phyloP scores from a whole-genome alignment of 257 asterid species.

The Buddleja alternifolia region DNA sequence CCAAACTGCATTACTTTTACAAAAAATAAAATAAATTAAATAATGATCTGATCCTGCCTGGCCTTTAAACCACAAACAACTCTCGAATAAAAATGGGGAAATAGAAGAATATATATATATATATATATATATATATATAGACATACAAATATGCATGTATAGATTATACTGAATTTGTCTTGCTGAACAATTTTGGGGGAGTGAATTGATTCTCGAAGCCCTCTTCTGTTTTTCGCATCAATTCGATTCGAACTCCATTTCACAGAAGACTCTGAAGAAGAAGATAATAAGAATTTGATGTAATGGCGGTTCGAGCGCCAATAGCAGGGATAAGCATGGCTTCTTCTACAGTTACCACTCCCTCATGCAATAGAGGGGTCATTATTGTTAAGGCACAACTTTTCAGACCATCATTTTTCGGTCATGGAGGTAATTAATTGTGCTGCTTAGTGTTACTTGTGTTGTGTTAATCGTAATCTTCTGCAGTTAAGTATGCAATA shows the following conservation, averaged over 20 bases:
- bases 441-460: slow-evolving; percentile 12
- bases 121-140: no score
- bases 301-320: slow-evolving; percentile 70
- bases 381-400: slow-evolving; percentile 39
- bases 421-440: slow-evolving; percentile 67
- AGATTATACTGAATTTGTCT: no score
- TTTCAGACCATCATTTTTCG: slow-evolving; percentile 60
- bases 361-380: slow-evolving; percentile 50
- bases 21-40: no score
- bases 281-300: slow-evolving; percentile 2
- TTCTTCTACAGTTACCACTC: slow-evolving; percentile 49
- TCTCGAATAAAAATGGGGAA: not conserved
- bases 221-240: slow-evolving; percentile 2
- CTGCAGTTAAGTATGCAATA: slow-evolving; percentile 10
- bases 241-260: not conserved
- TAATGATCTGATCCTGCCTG: slow-evolving; percentile 36
- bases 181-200: not conserved
- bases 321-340: slow-evolving; percentile 56
- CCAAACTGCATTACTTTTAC: no score
- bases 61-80: slow-evolving; percentile 32
- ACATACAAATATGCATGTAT: no score
- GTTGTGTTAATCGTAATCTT: not conserved
- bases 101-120: no score
- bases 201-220: slow-evolving; percentile 25
- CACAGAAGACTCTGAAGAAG: not conserved